Percentiles rank a stretch among this genome's conserved stretches.
phyloP scores from a whole-genome alignment of 176 grass and related monocot genomes.

The Thalia dealbata region DNA sequence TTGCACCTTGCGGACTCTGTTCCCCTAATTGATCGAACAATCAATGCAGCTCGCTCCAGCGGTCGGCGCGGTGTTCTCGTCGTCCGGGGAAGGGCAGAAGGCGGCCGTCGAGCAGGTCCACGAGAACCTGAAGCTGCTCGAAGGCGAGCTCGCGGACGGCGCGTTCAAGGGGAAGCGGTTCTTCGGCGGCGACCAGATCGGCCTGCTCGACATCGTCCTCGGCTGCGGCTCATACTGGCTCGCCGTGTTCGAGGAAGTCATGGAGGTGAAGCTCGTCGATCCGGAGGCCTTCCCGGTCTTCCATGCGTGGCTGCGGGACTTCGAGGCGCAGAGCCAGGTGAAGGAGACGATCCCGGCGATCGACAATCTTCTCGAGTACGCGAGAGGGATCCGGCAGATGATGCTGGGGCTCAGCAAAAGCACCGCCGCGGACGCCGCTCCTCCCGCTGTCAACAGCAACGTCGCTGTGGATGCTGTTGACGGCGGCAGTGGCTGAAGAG shows the following conservation, averaged over 20 bases:
- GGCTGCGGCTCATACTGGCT: background rate
- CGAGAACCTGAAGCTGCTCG: background rate
- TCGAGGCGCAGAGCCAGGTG: background rate
- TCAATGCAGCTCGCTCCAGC: background rate
- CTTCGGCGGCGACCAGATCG: background rate
- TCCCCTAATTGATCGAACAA: no score
- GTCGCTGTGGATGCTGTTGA: background rate
- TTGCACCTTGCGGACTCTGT: no score
- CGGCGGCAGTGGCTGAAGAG: background rate
- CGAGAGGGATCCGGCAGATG: background rate
- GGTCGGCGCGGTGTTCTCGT: background rate
- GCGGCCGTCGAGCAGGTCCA: background rate
- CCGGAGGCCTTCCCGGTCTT: background rate
- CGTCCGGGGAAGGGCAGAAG: background rate
- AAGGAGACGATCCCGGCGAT: background rate
- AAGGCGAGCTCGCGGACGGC: background rate
- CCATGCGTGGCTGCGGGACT: background rate
- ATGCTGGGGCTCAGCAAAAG: background rate
- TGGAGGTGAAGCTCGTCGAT: slow-evolving; percentile 1
- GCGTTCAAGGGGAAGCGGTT: background rate
- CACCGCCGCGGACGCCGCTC: background rate
- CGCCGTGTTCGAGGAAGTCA: slow-evolving; percentile 3
- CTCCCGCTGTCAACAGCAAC: background rate
- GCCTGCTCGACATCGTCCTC: background rate
- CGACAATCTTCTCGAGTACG: background rate